A percentile compares a stretch with the other conserved stretches of the same genome.
phyloP scores from a whole-genome alignment of 495 filamentous ascomycete species.

The Aspergillus haitiensis region DNA sequence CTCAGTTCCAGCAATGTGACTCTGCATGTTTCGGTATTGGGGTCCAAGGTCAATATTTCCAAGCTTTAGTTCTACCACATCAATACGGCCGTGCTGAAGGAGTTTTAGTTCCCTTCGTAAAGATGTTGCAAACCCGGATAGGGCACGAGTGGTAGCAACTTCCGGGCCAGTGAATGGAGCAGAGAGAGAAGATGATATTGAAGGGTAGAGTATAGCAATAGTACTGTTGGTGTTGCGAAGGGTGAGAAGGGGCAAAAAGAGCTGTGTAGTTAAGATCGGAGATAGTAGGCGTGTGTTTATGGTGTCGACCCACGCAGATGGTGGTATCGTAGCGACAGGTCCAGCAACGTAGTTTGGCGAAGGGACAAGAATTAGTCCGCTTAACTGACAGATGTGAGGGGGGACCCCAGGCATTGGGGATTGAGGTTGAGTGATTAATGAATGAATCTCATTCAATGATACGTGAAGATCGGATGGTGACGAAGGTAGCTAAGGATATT shows the following conservation, averaged over 20 bases:
- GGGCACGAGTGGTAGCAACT: constrained; percentile 70
- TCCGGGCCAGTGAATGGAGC: constrained; percentile 85
- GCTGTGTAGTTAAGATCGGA: constrained; percentile 83
- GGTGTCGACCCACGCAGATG: constrained; percentile 80
- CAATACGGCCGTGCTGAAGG: constrained; percentile 53
- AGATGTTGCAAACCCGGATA: constrained; percentile 75
- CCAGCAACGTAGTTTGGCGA: constrained; percentile 63
- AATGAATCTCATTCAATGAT: constrained; percentile 52
- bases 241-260: constrained; percentile 79
- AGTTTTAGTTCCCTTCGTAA: constrained; percentile 71
- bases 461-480: constrained; percentile 54
- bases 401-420: constrained; percentile 68
- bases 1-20: constrained; percentile 56
- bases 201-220: constrained; percentile 79
- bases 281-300: constrained; percentile 89
- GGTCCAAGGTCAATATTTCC: constrained; percentile 76
- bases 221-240: constrained; percentile 50
- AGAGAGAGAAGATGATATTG: constrained; percentile 77
- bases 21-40: constrained; percentile 41
- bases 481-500: constrained; percentile 50
- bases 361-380: constrained; percentile 73
- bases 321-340: constrained; percentile 78
- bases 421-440: constrained; percentile 69
- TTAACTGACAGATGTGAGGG: constrained; percentile 70
- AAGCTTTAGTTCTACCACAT: constrained; percentile 80